These are phyloP conservation scores for Oryza punctata DNA, from an alignment of 176 grass and related monocot genomes.

Conservation along the genomic window DNA sequence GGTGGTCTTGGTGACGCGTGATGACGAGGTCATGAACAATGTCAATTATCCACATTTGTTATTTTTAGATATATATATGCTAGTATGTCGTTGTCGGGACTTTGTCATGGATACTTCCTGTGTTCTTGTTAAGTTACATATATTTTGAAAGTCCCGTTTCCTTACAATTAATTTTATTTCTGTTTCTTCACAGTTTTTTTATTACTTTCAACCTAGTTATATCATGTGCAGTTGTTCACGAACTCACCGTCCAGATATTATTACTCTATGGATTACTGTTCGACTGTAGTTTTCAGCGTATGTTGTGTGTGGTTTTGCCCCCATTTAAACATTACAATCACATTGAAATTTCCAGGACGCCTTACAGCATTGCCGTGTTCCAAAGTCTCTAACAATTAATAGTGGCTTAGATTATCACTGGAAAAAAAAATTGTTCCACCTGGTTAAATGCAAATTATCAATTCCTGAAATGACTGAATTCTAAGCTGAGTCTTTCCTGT, in stretches of 20 bases:
- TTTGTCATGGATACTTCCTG: background rate
- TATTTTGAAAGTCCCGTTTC: background rate
- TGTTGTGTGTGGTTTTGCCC: background rate
- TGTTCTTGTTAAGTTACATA: background rate
- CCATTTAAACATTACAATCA: background rate
- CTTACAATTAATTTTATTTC: background rate
- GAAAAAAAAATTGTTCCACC: background rate
- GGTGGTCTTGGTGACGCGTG: background rate
- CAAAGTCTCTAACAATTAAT: background rate
- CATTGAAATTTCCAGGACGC: background rate
- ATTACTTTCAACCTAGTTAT: background rate
- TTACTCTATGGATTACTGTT: background rate
- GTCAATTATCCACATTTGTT: too few relatives aligned
- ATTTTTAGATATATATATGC: background rate
- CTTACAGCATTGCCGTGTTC: background rate
- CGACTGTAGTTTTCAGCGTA: background rate
- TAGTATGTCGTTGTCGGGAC: background rate
- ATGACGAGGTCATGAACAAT: background rate
- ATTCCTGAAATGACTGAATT: background rate
- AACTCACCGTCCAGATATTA: background rate
- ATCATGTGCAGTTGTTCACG: background rate
- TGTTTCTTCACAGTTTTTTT: background rate
- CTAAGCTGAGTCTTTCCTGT: background rate
- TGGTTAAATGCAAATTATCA: background rate
- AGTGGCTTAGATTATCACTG: background rate